phyloP scores from a whole-genome alignment of 805 yeast genomes.

The Nakazawaea ernobii region DNA sequence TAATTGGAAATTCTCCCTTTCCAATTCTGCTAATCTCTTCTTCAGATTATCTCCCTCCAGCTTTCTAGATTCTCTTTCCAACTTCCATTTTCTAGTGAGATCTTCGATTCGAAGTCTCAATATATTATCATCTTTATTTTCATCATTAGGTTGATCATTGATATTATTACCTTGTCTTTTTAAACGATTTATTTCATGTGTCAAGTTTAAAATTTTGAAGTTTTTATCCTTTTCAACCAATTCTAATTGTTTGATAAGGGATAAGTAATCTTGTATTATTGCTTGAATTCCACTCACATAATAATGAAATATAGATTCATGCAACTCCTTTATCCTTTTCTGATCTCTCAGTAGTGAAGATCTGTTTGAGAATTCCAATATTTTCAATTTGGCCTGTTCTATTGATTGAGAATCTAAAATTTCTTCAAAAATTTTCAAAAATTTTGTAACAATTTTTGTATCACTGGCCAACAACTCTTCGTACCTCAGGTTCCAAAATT shows the following conservation, averaged over 20 bases:
- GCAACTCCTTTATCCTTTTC: constrained; percentile 25
- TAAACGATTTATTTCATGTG: not conserved
- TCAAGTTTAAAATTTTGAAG: not conserved
- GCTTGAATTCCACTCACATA: constrained; percentile 57
- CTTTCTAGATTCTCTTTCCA: constrained; percentile 64
- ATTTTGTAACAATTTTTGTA: constrained; percentile 40
- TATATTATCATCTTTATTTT: constrained; percentile 15
- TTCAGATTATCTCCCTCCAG: constrained; percentile 55
- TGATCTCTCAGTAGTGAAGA: constrained; percentile 16
- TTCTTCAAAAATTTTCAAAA: constrained; percentile 45
- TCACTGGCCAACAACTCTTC: constrained; percentile 36
- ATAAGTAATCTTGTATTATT: constrained; percentile 50
- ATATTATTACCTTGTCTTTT: not conserved
- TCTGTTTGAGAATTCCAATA: constrained; percentile 33
- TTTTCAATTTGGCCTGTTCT: constrained; percentile 49
- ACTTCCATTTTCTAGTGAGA: constrained; percentile 57
- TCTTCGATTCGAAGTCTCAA: constrained; percentile 52
- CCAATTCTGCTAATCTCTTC: constrained; percentile 45
- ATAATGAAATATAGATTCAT: constrained; percentile 32
- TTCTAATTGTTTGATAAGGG: constrained; percentile 9
- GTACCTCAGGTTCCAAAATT: constrained; percentile 34
- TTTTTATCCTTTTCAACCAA: constrained; percentile 1
- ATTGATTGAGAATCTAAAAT: constrained; percentile 55
- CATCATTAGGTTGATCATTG: not conserved
- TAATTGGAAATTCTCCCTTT: constrained; percentile 44